A percentile compares a stretch with the other conserved stretches of the same genome.
Evolutionary conservation across 805 yeast genomes (phyloP).

Genomic region (Metschnikowia borealis): DNA sequence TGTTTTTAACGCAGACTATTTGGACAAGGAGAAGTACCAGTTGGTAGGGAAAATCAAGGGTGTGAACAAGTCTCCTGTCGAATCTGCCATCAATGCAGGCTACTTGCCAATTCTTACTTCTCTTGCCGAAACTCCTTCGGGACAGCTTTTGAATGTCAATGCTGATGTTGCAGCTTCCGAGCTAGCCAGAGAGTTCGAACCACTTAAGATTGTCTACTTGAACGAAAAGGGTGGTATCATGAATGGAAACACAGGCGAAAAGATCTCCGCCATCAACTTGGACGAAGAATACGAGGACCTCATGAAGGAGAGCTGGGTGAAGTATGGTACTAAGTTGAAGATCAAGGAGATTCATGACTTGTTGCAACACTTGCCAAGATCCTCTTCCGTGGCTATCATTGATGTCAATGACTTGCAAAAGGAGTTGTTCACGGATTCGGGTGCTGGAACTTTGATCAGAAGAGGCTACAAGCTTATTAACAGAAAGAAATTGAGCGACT

Average conservation of each 20-base stretch:
- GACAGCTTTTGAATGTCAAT: constrained; percentile 94
- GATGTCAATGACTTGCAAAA: constrained; percentile 93
- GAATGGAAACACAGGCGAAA: constrained; percentile 88
- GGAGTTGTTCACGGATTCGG: constrained; percentile 96
- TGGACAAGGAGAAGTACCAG: constrained; percentile 86
- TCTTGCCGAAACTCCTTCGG: constrained; percentile 92
- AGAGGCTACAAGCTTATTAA: constrained; percentile 88
- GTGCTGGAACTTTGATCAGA: constrained; percentile 98
- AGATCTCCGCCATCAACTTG: constrained; percentile 81
- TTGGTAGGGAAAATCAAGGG: constrained; percentile 86
- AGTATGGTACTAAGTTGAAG: constrained; percentile 96
- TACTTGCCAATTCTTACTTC: constrained; percentile 96
- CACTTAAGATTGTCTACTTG: constrained; percentile 91
- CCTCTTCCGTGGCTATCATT: constrained; percentile 96
- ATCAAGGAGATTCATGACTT: constrained; percentile 95
- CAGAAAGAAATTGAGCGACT: constrained; percentile 65
- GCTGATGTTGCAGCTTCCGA: constrained; percentile 99
- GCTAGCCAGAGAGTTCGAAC: constrained; percentile 93
- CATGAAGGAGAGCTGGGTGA: constrained; percentile 95
- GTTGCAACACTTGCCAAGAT: constrained; percentile 89
- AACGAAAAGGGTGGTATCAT: constrained; percentile 97
- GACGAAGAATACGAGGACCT: constrained; percentile 94
- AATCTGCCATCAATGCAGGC: constrained; percentile 93
- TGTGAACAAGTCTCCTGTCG: constrained; percentile 86
- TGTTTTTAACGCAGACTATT: constrained; percentile 88